These are phyloP conservation scores for Entomortierella lignicola DNA, from an alignment of 192 early-diverging fungal genomes.

Conservation along the genomic window DNA sequence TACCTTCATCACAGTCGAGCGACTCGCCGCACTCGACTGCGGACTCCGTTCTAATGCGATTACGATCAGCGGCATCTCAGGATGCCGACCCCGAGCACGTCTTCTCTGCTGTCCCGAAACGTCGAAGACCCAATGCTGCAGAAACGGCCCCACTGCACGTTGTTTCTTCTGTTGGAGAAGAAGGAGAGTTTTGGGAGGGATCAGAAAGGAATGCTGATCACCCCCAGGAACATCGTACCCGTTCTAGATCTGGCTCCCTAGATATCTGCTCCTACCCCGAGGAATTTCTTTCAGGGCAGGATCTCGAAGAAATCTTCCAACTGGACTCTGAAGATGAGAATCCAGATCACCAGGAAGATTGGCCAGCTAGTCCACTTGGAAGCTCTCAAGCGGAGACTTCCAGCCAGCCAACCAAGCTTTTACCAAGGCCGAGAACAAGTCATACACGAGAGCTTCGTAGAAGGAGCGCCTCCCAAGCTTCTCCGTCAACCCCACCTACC, in stretches of 20 bases:
- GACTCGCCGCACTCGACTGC: background rate
- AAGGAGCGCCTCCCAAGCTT: background rate
- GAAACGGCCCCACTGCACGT: conserved; percentile 11
- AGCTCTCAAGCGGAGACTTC: background rate
- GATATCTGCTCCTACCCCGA: conserved; percentile 29
- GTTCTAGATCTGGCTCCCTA: conserved; percentile 24
- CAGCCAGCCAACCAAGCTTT: background rate
- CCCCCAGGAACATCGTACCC: background rate
- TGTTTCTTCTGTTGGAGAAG: conserved; percentile 20
- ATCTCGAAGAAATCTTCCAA: background rate
- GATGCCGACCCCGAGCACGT: background rate
- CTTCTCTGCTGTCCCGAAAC: conserved; percentile 1
- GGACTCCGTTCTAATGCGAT: background rate
- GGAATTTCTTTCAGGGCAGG: conserved; percentile 3
- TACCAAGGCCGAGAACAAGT: conserved; percentile 6
- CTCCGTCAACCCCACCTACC: conserved; percentile 3
- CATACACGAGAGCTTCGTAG: conserved; percentile 10
- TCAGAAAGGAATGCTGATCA: background rate
- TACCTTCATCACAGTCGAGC: conserved; percentile 27
- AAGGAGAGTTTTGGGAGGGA: conserved; percentile 27
- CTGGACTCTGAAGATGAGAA: background rate
- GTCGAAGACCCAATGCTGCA: background rate
- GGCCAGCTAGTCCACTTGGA: background rate
- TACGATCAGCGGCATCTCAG: conserved; percentile 7
- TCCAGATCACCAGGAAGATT: background rate